Conservation (phyloP, 805 yeast genomes). For the Zygotorulaspora florentina region DNA sequence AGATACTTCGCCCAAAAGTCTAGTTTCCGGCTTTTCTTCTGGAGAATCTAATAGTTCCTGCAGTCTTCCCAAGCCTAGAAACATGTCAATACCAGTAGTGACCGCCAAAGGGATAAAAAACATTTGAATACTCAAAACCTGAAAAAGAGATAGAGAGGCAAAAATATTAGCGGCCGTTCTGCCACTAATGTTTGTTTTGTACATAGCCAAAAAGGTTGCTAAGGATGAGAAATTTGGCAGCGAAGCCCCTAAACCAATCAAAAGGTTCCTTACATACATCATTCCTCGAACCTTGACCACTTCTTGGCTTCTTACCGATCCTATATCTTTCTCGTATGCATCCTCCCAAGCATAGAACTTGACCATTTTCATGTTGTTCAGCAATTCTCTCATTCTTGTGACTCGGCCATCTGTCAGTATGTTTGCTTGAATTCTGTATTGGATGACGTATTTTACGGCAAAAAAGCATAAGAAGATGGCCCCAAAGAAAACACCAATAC, state of each 20-base stretch:
- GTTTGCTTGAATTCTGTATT: slow-evolving; percentile 53
- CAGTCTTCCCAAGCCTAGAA: slow-evolving; percentile 56
- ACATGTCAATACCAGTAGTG: slow-evolving; percentile 64
- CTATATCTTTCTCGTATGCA: slow-evolving; percentile 59
- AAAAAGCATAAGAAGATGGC: slow-evolving; percentile 40
- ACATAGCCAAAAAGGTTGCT: slow-evolving; percentile 48
- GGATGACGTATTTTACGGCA: slow-evolving; percentile 50
- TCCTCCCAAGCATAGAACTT: slow-evolving; percentile 90
- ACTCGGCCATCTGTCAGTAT: slow-evolving; percentile 73
- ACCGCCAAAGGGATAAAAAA: slow-evolving; percentile 68
- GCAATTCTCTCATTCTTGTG: slow-evolving; percentile 68
- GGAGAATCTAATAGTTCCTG: slow-evolving; percentile 49
- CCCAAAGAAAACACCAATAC: slow-evolving; percentile 53
- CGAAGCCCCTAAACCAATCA: slow-evolving; percentile 62
- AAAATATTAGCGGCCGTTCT: slow-evolving; percentile 60
- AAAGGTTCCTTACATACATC: slow-evolving; percentile 59
- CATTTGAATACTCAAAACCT: slow-evolving; percentile 55
- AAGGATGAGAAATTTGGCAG: slow-evolving; percentile 70
- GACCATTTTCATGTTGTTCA: slow-evolving; percentile 73
- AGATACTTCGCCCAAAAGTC: slow-evolving; percentile 15
- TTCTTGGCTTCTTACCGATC: slow-evolving; percentile 56
- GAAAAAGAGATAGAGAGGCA: slow-evolving; percentile 66
- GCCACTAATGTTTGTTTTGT: slow-evolving; percentile 39
- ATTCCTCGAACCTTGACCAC: slow-evolving; percentile 56
- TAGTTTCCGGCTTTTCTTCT: slow-evolving; percentile 29